Evolutionary conservation across 2,329 filamentous ascomycete species (phyloP).

Genomic region (Cladosporium sp.): DNA sequence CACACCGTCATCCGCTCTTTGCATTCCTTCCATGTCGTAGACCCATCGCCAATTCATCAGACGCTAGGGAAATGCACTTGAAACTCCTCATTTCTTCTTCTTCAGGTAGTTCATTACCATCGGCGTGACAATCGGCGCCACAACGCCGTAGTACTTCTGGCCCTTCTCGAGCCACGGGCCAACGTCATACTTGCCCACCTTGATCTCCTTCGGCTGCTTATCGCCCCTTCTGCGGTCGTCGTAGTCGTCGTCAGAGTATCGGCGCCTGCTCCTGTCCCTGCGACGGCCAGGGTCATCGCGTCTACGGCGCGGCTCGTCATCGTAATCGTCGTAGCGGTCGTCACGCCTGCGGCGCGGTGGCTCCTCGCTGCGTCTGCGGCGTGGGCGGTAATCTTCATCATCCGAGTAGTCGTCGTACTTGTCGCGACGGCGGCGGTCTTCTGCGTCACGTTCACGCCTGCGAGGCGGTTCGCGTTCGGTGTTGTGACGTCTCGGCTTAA

Average conservation of each 20-base stretch:
- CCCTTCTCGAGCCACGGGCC: slow-evolving; percentile 30
- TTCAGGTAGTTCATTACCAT: slow-evolving; percentile 25
- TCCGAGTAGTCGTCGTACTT: slow-evolving; percentile 19
- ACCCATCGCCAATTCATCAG: no score
- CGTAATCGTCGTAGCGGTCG: slow-evolving; percentile 15
- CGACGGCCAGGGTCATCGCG: slow-evolving; percentile 15
- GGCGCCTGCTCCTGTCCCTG: slow-evolving; percentile 14
- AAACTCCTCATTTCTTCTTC: slow-evolving; percentile 20
- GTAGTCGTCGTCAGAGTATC: slow-evolving; percentile 13
- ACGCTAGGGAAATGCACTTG: no score
- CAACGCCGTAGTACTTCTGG: slow-evolving; percentile 29
- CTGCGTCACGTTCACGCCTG: slow-evolving; percentile 16
- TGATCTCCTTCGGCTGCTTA: slow-evolving; percentile 24
- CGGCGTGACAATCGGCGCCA: slow-evolving; percentile 30
- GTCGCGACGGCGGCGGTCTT: slow-evolving; percentile 17
- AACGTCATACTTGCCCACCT: slow-evolving; percentile 30
- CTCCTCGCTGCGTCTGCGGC: slow-evolving; percentile 15
- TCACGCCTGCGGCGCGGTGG: slow-evolving; percentile 16
- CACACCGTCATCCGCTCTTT: background rate
- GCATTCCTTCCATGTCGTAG: background rate
- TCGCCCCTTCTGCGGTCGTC: slow-evolving; percentile 19
- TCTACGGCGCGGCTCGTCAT: slow-evolving; percentile 16
- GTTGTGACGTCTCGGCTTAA: slow-evolving; percentile 13
- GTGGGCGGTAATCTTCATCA: slow-evolving; percentile 20
- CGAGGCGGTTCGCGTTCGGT: slow-evolving; percentile 12